A percentile compares a stretch with the other conserved stretches of the same genome.
phyloP scores from a whole-genome alignment of 2,329 filamentous ascomycete genomes.

The Penicillium psychrosexuale region DNA sequence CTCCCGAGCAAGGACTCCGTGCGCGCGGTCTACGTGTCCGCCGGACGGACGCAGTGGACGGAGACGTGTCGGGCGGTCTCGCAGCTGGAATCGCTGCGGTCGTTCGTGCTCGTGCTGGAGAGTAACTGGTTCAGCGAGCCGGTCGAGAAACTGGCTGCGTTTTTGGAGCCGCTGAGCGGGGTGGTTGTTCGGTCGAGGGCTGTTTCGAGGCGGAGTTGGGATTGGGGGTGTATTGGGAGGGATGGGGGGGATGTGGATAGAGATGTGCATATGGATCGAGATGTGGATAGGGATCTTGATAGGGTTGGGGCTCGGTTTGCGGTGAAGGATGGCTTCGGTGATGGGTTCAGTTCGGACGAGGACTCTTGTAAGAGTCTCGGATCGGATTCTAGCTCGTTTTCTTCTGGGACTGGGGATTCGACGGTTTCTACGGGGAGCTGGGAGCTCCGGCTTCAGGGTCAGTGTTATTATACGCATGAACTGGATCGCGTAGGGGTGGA shows the following conservation, averaged over 20 bases:
- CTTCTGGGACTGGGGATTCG: background rate
- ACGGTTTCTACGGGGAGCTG: constrained; percentile 14
- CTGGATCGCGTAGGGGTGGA: constrained; percentile 28
- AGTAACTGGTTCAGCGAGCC: constrained; percentile 39
- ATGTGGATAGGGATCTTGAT: background rate
- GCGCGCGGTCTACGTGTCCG: constrained; percentile 37
- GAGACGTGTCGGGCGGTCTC: constrained; percentile 34
- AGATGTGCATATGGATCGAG: background rate
- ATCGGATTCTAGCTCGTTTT: background rate
- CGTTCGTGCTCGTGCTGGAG: constrained; percentile 32
- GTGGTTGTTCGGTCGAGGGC: constrained; percentile 17
- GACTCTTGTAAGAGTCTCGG: constrained; percentile 1
- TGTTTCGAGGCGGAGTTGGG: background rate
- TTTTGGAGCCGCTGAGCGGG: constrained; percentile 35
- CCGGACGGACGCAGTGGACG: constrained; percentile 37
- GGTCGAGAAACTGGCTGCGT: constrained; percentile 35
- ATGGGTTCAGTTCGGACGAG: constrained; percentile 10
- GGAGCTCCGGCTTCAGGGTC: constrained; percentile 33
- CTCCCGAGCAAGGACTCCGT: constrained; percentile 42
- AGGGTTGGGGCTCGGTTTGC: background rate
- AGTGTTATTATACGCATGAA: constrained; percentile 36
- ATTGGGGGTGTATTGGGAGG: background rate
- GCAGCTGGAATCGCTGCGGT: constrained; percentile 25
- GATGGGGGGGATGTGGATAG: background rate
- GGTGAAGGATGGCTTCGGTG: too few relatives aligned